These are phyloP conservation scores for Alternaria sp. DNA, from an alignment of 2,329 filamentous ascomycete genomes.

Conservation along the genomic window DNA sequence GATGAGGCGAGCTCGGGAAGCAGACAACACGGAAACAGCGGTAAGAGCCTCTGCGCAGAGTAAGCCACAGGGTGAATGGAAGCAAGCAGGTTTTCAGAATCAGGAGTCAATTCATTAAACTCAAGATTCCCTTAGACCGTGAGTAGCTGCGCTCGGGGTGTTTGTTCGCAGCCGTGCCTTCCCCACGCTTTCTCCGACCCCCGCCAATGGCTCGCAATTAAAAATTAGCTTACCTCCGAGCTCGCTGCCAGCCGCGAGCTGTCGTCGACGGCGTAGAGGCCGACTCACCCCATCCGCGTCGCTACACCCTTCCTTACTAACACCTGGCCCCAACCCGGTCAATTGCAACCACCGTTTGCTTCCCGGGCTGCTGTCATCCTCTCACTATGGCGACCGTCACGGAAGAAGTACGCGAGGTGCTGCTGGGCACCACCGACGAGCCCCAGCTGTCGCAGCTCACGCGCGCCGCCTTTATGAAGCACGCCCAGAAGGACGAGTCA, in stretches of 20 bases:
- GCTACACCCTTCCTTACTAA: conserved; percentile 18
- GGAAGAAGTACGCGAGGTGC: conserved; percentile 66
- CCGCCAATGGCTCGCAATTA: conserved; percentile 28
- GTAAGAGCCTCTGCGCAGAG: not conserved
- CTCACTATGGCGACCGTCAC: conserved; percentile 64
- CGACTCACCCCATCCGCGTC: conserved; percentile 29
- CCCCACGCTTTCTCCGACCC: conserved; percentile 40
- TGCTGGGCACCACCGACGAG: conserved; percentile 68
- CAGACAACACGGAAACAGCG: not conserved
- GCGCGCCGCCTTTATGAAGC: conserved; percentile 74
- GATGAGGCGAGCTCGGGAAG: conserved; percentile 18
- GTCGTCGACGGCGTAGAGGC: conserved; percentile 25
- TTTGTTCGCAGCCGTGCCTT: conserved; percentile 24
- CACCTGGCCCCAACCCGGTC: conserved; percentile 20
- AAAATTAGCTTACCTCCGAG: conserved; percentile 36
- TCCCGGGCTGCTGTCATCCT: conserved; percentile 16
- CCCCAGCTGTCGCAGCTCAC: conserved; percentile 75
- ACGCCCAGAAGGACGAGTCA: conserved; percentile 76
- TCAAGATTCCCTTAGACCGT: not conserved
- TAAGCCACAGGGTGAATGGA: not conserved
- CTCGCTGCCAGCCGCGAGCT: conserved; percentile 32
- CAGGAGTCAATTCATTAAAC: not conserved
- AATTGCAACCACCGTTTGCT: conserved; percentile 35
- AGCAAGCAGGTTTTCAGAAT: not conserved
- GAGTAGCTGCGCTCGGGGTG: not conserved